Conservation (phyloP, 1,139 yeast species). For the Hemisphaericaspora subhashii region DNA sequence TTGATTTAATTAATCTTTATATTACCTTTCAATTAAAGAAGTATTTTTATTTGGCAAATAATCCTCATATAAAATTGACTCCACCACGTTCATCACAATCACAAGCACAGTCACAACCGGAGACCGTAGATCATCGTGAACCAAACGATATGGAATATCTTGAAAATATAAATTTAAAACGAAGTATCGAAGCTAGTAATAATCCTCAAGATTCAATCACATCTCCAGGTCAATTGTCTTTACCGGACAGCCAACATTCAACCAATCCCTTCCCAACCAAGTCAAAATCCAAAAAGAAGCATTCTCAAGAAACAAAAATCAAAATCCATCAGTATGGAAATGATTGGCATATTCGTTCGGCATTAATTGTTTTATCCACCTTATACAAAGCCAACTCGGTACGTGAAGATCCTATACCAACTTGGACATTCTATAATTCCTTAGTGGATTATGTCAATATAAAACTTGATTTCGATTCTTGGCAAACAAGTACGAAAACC, state of each 20-base stretch:
- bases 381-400: conserved; percentile 55
- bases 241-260: conserved; percentile 11
- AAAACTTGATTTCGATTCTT: conserved; percentile 75
- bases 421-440: conserved; percentile 70
- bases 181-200: conserved; percentile 17
- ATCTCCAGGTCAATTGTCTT: conserved; percentile 7
- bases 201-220: conserved; percentile 5
- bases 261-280: conserved; percentile 12
- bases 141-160: conserved; percentile 21
- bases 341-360: conserved; percentile 79
- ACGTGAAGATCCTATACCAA: conserved; percentile 39
- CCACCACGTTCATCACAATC: conserved; percentile 7
- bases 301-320: conserved; percentile 42
- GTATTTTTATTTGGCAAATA: conserved; percentile 36
- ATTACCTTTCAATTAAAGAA: conserved; percentile 61
- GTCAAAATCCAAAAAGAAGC: conserved; percentile 15
- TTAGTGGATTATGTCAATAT: conserved; percentile 79
- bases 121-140: no score
- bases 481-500: conserved; percentile 54
- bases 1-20: conserved; percentile 61
- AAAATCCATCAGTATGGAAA: conserved; percentile 65
- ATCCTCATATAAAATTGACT: conserved; percentile 24
- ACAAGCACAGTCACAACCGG: background rate
- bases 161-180: conserved; percentile 13
- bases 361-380: conserved; percentile 57